A percentile compares a stretch with the other conserved stretches of the same genome.
Conservation (phyloP, 345 rosid species). For the Kernera saxatilis region DNA sequence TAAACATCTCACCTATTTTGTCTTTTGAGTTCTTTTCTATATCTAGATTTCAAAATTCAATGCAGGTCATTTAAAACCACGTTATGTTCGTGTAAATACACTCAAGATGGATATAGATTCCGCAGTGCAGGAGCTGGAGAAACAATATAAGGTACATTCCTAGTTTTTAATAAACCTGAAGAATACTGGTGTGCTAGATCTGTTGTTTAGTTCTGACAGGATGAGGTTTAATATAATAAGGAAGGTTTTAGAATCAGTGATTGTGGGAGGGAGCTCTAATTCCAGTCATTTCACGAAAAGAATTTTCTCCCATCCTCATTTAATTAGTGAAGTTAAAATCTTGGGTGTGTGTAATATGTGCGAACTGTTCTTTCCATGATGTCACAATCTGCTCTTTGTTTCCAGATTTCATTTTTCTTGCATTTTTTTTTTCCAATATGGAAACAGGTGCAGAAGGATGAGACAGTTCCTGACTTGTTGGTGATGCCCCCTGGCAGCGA, state of each 20-base stretch:
- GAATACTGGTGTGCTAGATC: background rate
- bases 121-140: constrained; percentile 54
- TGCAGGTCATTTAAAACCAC: constrained; percentile 64
- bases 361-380: background rate
- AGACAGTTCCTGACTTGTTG: constrained; percentile 61
- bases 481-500: constrained; percentile 72
- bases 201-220: background rate
- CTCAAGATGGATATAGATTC: constrained; percentile 67
- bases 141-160: constrained; percentile 46
- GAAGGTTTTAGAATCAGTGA: background rate
- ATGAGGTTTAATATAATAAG: background rate
- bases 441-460: constrained; percentile 71
- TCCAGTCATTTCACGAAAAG: background rate
- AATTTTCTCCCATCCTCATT: background rate
- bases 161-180: background rate
- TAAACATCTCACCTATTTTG: background rate
- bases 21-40: background rate
- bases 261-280: background rate
- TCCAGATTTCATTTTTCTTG: background rate
- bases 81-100: constrained; percentile 84
- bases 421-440: background rate
- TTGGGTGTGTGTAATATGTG: background rate
- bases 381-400: background rate
- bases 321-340: background rate
- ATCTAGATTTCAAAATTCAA: constrained; percentile 16